Base-by-base conservation (phyloP, 495 filamentous ascomycete genomes). In the Talaromyces wortmannii region DNA sequence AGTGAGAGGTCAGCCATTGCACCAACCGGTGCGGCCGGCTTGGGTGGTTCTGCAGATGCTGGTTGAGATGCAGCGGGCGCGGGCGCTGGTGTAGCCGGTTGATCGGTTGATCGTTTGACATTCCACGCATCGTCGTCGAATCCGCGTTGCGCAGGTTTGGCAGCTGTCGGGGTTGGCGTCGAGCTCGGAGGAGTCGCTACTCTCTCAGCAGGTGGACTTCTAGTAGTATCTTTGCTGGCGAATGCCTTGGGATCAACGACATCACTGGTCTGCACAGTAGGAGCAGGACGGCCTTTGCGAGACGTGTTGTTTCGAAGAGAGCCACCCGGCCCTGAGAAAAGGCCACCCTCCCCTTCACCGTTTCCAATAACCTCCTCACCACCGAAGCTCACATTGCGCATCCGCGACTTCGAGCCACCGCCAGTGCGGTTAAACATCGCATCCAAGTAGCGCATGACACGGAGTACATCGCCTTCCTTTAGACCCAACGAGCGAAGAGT, bases 91-190 rank as follows among this genome's bases (percentile, higher is more conserved):
- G 69, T 29, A 49, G 68, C 57, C 4, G 74, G 65, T 58, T 84
- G 81, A 30, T 29, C 52, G 67, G 84, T 89, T n/a, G 89, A 78
- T n/a, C 91, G 89, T 74, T 97, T 97, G 7, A 94, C 85, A 63
- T 92, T 89, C 94, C 94, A 99, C 30, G 95, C 95, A 76, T 97
- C 90, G 62, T 98, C 95, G 44, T 99, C 94, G 58, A 99, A 97
- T 17, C 91, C 91, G 49, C 76, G 70, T 16, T 68, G 49, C 31
- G 69, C 67, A 16, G 84, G 77, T 55, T 76, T 75, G 46, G 77
- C 70, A 4, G 76, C 62, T 10, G 78, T 60, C 44, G 83, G 83
- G 43, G 79, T 77, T 4, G 77, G 58, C 33, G 78, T 63, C 33
- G 73, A 63, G 29, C 78, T 66, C 33, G 77, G 73, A 40, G 72